Base-by-base conservation (phyloP, 768 basidiomycete species). In the Termitomyces sp. region DNA sequence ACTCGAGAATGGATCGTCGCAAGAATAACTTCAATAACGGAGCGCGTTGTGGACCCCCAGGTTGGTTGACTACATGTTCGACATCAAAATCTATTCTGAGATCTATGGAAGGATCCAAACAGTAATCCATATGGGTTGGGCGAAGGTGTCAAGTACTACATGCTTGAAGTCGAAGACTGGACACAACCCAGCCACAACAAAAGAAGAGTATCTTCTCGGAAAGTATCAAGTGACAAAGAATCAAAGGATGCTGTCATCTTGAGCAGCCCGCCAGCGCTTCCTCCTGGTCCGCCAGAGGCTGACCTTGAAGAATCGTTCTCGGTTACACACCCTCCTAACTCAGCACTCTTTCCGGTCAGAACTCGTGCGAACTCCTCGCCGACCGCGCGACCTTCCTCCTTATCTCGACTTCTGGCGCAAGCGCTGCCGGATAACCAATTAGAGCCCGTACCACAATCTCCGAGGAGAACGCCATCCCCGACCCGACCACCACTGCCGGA, bases 1-100 rank as follows among this genome's bases (percentile, higher is more conserved):
- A 85, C 84, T 14, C 79, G 94, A 34, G 96, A 98, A 72, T 98
- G 92, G 93, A 91, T 95, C 63, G 93, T 96, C 21, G 94, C 93
- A 6, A 79, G 94, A 60, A 95, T 96, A 66, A 93, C 90, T 0
- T 89, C 86, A 16, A 89, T 96, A 53, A 79, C 88, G 1, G 94
- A 96, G 68, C 83, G 88, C 17, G 82, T 96, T 32, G 93, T 91
- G 6, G 86, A 91, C 67, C 79, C 81, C 58, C 84, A 83, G 75
- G 93, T 92, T 64, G 12, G 64, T 59, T 54, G 30, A 49, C 53
- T 34, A 47, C 46, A 46, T 42, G 16, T 32, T n/a, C 44, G 25
- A 27, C 56, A 49, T 55, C 19, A 27, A 43, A 58, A 32, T 45
- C 40, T 55, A 6, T 55, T 27, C 40, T 55, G 54, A 41, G 16